Conservation (phyloP, 139 green algal genomes). For the Tetradesmus obliquus region DNA sequence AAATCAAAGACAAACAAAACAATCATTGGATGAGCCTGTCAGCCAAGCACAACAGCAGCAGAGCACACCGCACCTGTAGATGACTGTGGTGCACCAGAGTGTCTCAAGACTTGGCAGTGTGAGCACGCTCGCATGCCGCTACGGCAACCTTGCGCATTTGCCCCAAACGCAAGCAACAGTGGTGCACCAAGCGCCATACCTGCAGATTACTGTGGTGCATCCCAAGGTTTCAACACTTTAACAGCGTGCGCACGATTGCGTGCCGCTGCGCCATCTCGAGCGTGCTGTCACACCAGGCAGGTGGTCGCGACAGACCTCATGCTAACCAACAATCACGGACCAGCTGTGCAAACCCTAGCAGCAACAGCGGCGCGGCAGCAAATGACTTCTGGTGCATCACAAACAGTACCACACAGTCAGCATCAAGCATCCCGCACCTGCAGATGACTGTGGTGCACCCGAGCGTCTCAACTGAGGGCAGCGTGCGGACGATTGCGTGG, state of each 20-base stretch:
- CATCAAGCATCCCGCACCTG: slow-evolving; percentile 1
- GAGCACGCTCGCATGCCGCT: too few species aligned
- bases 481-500: slow-evolving; percentile 87
- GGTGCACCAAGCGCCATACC: background rate
- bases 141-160: too few species aligned
- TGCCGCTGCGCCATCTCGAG: slow-evolving; percentile 95
- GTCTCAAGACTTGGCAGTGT: too few species aligned
- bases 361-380: too few species aligned
- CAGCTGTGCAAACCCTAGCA: too few species aligned
- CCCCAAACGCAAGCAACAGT: too few species aligned
- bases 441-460: slow-evolving; percentile 47
- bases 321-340: too few species aligned
- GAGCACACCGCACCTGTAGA: too few species aligned
- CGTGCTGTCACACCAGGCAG: slow-evolving; percentile 97
- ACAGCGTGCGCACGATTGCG: slow-evolving; percentile 90
- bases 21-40: too few species aligned
- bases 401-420: background rate
- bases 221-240: slow-evolving; percentile 91
- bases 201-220: slow-evolving; percentile 47
- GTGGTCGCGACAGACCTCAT: slow-evolving; percentile 94
- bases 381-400: too few species aligned
- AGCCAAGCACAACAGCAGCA: too few species aligned
- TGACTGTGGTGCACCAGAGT: background rate
- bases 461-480: slow-evolving; percentile 97
- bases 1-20: too few species aligned